Evolutionary conservation across 1,139 yeast genomes (phyloP).

Genomic region (Diutina catenulata): DNA sequence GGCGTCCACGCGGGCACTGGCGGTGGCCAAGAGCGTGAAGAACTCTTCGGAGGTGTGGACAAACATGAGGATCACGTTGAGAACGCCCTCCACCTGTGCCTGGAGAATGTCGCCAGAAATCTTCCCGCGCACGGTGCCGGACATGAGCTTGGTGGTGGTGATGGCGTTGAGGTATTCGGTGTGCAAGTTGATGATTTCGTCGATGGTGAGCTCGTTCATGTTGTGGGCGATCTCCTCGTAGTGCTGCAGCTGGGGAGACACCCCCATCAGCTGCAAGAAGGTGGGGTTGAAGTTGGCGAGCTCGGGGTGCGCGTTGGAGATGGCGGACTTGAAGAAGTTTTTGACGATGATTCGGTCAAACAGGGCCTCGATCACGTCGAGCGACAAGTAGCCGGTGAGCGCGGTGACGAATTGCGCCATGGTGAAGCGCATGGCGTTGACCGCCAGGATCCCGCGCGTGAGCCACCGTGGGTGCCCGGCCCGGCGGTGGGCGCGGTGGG

Average conservation of each 20-base stretch:
- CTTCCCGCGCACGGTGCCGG: slow-evolving; percentile 24
- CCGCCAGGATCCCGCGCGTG: slow-evolving; percentile 22
- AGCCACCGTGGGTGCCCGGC: slow-evolving; percentile 16
- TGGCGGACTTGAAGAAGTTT: slow-evolving; percentile 13
- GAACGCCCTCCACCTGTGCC: slow-evolving; percentile 31
- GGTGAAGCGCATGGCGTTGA: slow-evolving; percentile 34
- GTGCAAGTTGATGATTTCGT: slow-evolving; percentile 35
- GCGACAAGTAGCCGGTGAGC: slow-evolving; percentile 31
- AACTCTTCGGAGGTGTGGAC: slow-evolving; percentile 35
- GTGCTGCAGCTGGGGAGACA: not conserved
- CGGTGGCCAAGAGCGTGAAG: slow-evolving; percentile 12
- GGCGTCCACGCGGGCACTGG: not conserved
- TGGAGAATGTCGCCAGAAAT: slow-evolving; percentile 28
- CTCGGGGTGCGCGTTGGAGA: not conserved
- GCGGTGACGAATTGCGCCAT: slow-evolving; percentile 33
- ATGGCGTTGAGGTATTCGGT: slow-evolving; percentile 24
- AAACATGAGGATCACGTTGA: slow-evolving; percentile 32
- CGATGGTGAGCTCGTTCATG: slow-evolving; percentile 27
- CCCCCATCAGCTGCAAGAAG: slow-evolving; percentile 6
- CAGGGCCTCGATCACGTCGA: slow-evolving; percentile 37
- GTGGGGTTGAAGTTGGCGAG: slow-evolving; percentile 8
- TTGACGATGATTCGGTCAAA: slow-evolving; percentile 19
- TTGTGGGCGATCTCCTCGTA: slow-evolving; percentile 9
- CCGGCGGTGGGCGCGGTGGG: too few species aligned
- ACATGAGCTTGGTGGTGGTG: slow-evolving; percentile 28